These are phyloP conservation scores for Isoetes engelmannii DNA, from an alignment of 83 land plant genomes.

Conservation along the genomic window DNA sequence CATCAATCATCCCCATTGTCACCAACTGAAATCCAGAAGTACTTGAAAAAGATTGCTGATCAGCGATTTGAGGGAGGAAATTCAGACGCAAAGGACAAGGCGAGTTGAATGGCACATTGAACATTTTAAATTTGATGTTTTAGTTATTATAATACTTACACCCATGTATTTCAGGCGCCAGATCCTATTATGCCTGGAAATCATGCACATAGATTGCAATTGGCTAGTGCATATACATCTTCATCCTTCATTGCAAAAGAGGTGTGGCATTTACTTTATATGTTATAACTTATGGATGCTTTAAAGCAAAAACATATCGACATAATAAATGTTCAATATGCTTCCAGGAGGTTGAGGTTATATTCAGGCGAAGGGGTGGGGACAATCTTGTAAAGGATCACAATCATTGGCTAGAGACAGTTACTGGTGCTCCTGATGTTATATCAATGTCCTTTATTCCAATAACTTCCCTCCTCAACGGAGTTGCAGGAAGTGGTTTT, in stretches of 20 bases:
- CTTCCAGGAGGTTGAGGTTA: constrained; percentile 59
- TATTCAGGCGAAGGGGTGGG: constrained; percentile 84
- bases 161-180: not conserved
- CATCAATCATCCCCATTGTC: constrained; percentile 62
- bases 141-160: not conserved
- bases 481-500: constrained; percentile 86
- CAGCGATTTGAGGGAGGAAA: constrained; percentile 53
- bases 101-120: constrained; percentile 44
- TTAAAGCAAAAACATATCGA: too few species aligned
- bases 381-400: constrained; percentile 46
- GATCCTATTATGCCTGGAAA: not conserved
- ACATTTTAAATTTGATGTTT: not conserved
- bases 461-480: constrained; percentile 72
- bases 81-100: constrained; percentile 5
- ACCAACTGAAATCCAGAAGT: constrained; percentile 65
- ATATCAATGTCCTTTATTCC: constrained; percentile 90
- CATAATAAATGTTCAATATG: not conserved
- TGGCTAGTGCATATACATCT: constrained; percentile 1
- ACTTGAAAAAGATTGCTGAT: constrained; percentile 67
- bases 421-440: constrained; percentile 66
- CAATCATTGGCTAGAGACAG: constrained; percentile 65
- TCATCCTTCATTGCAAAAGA: constrained; percentile 1
- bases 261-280: not conserved
- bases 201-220: constrained; percentile 2
- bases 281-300: too few species aligned